These are phyloP conservation scores for Pythium periplocum DNA, from an alignment of 352 stramenopile species.

Conservation along the genomic window DNA sequence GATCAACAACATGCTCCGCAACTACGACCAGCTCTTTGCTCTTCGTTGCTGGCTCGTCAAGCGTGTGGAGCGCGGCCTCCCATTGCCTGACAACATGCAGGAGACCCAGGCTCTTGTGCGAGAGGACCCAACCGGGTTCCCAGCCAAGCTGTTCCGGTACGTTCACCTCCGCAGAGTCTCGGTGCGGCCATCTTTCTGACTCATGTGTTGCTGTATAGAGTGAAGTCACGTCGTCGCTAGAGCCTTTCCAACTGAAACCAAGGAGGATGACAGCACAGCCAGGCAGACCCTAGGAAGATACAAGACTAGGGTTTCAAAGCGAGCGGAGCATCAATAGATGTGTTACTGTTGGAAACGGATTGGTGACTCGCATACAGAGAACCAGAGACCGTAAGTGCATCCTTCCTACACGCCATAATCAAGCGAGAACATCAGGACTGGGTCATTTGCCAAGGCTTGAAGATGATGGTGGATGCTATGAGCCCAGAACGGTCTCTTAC, in stretches of 20 bases:
- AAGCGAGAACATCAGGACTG: too few species aligned
- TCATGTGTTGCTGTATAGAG: conserved; percentile 20
- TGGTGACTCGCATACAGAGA: too few species aligned
- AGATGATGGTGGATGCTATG: too few species aligned
- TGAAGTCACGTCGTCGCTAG: conserved; percentile 71
- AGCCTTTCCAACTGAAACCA: background rate
- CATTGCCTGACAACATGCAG: conserved; percentile 66
- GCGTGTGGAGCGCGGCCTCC: conserved; percentile 69
- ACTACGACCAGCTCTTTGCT: conserved; percentile 77
- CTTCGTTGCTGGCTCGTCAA: conserved; percentile 77
- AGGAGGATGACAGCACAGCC: too few species aligned
- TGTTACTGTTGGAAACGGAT: background rate
- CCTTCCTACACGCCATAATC: too few species aligned
- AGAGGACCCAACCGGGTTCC: conserved; percentile 81
- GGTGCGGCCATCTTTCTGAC: background rate
- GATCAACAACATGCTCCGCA: conserved; percentile 83
- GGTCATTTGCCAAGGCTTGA: too few species aligned
- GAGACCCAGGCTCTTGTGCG: conserved; percentile 79
- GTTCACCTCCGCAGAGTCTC: conserved; percentile 2
- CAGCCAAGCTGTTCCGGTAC: conserved; percentile 77
- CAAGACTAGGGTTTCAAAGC: background rate
- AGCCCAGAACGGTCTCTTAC: too few species aligned
- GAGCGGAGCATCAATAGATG: background rate
- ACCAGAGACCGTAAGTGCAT: too few species aligned
- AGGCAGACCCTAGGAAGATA: too few species aligned